phyloP scores from a whole-genome alignment of 2,329 filamentous ascomycete species.

The Phyllosticta paracitricarpa region DNA sequence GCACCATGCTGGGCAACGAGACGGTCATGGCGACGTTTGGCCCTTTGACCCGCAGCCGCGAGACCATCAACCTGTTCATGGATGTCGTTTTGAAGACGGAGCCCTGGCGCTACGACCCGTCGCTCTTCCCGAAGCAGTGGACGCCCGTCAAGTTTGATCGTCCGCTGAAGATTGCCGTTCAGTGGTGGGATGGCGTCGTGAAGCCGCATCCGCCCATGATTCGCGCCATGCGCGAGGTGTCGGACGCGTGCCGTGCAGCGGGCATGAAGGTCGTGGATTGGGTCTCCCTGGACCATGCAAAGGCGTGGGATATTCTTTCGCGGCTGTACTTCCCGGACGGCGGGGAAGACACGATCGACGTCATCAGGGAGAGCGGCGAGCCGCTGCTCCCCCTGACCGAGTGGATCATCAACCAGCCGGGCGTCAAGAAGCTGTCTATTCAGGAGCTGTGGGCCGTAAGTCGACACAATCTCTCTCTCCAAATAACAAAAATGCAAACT shows the following conservation, averaged over 20 bases:
- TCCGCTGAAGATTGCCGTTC: constrained; percentile 46
- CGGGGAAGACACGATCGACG: constrained; percentile 42
- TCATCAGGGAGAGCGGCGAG: constrained; percentile 46
- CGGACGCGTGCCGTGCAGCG: constrained; percentile 32
- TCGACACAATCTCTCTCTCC: background rate
- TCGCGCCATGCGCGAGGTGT: constrained; percentile 42
- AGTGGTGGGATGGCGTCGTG: constrained; percentile 56
- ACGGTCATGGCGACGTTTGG: constrained; percentile 27
- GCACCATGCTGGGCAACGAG: background rate
- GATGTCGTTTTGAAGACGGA: constrained; percentile 39
- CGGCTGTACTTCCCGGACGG: constrained; percentile 48
- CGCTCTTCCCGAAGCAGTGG: constrained; percentile 52
- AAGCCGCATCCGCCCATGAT: constrained; percentile 55
- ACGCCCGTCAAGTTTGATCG: constrained; percentile 18
- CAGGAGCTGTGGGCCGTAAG: background rate
- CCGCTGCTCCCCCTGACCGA: constrained; percentile 48
- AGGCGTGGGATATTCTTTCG: background rate
- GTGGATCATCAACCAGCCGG: constrained; percentile 17
- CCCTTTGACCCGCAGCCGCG: constrained; percentile 43
- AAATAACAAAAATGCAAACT: background rate
- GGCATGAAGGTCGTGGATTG: constrained; percentile 46
- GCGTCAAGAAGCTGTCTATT: background rate
- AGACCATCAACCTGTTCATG: constrained; percentile 45
- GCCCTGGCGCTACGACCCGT: constrained; percentile 49
- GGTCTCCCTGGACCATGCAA: constrained; percentile 34